Evolutionary conservation across 305 asterid genomes (phyloP).

Genomic region (Solanum hybrid): DNA sequence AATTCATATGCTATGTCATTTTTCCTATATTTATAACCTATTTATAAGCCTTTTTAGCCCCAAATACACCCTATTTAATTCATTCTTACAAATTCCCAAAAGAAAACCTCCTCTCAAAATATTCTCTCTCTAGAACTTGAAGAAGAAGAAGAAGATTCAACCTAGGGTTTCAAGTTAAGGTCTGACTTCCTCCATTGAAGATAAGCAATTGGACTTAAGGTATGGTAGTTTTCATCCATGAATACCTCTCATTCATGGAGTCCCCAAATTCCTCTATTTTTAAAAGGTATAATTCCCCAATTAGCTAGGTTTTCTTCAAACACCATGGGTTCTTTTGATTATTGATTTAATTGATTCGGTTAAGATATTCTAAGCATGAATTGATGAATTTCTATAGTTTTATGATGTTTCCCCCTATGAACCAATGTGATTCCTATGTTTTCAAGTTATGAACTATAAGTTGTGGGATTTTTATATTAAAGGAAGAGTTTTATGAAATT

Average conservation of each 20-base stretch:
- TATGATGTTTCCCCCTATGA: background rate
- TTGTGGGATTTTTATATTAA: background rate
- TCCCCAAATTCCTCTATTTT: background rate
- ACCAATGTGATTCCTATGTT: background rate
- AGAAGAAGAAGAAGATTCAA: background rate
- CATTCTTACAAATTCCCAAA: background rate
- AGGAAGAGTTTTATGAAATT: background rate
- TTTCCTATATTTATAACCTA: too few species aligned
- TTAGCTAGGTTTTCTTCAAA: background rate
- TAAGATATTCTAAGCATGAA: background rate
- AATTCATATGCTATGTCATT: too few species aligned
- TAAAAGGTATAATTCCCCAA: too few species aligned
- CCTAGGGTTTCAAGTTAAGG: background rate
- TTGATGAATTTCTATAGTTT: background rate
- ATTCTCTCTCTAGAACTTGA: background rate
- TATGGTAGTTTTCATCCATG: background rate
- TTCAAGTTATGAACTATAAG: background rate
- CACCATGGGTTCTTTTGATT: background rate
- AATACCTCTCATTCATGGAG: background rate
- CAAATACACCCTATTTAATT: too few species aligned
- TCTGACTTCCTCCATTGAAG: background rate
- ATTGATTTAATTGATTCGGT: too few species aligned
- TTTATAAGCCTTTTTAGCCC: too few species aligned
- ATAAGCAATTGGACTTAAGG: background rate
- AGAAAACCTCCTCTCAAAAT: background rate